These are phyloP conservation scores for Rhizophlyctis rosea DNA, from an alignment of 192 early-diverging fungal genomes.

Conservation along the genomic window DNA sequence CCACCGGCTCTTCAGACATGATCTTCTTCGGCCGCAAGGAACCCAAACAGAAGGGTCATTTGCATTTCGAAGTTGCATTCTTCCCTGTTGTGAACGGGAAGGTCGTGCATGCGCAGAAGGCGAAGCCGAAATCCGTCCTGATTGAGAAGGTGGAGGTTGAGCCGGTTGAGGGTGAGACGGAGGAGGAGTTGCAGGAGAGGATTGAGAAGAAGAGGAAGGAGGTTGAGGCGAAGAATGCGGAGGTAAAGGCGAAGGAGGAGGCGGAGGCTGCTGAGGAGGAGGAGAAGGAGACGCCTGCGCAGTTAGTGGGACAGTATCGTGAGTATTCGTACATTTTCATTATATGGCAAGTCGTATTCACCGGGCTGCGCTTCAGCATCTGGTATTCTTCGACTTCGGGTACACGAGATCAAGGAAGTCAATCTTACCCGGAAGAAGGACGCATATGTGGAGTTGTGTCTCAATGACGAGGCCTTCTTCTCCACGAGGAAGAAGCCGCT, in stretches of 20 bases:
- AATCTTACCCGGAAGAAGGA: conserved; percentile 18
- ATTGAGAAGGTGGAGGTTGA: conserved; percentile 1
- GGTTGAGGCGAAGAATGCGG: conserved; percentile 4
- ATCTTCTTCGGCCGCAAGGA: no score
- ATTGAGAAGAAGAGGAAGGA: conserved; percentile 5
- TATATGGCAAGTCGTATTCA: background rate
- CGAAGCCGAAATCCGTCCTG: conserved; percentile 3
- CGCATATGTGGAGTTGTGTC: conserved; percentile 40
- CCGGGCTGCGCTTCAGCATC: conserved; percentile 27
- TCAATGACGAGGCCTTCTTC: conserved; percentile 45
- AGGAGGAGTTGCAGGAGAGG: conserved; percentile 12
- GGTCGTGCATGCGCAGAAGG: conserved; percentile 18
- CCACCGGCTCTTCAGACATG: background rate
- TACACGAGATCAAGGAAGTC: conserved; percentile 44
- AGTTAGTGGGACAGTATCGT: conserved; percentile 22
- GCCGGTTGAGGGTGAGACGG: background rate
- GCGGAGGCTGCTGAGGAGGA: conserved; percentile 9
- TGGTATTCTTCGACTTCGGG: conserved; percentile 51
- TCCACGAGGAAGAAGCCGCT: conserved; percentile 33
- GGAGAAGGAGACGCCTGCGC: conserved; percentile 6
- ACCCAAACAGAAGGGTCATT: conserved; percentile 28
- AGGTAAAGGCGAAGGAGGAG: no score
- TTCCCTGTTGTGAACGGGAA: conserved; percentile 20
- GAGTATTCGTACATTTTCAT: conserved; percentile 1
- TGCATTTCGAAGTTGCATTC: conserved; percentile 36